Evolutionary conservation across 2,329 filamentous ascomycete species (phyloP).

Genomic region (Fusarium torulosum): DNA sequence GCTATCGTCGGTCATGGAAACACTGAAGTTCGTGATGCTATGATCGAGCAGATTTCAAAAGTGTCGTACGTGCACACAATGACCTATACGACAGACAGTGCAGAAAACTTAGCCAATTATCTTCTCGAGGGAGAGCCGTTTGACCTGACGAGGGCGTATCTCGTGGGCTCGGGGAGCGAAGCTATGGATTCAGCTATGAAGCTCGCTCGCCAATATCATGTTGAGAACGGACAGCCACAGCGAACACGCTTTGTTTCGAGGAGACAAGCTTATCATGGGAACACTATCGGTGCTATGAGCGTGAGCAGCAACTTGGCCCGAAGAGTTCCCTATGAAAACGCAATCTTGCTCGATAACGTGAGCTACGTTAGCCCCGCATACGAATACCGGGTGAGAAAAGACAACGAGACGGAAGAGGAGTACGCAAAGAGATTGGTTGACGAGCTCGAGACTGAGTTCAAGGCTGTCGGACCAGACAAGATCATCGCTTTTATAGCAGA

Average conservation of each 20-base stretch:
- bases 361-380: constrained; percentile 76
- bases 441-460: constrained; percentile 77
- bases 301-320: constrained; percentile 72
- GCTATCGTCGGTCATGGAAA: constrained; percentile 73
- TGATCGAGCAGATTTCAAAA: constrained; percentile 69
- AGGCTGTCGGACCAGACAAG: constrained; percentile 70
- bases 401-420: constrained; percentile 65
- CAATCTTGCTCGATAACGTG: constrained; percentile 56
- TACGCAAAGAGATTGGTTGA: constrained; percentile 72
- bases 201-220: constrained; percentile 62
- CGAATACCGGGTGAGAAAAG: constrained; percentile 68
- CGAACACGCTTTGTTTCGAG: constrained; percentile 58
- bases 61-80: constrained; percentile 60
- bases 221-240: constrained; percentile 55
- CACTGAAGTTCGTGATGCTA: constrained; percentile 68
- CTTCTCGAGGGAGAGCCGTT: constrained; percentile 55
- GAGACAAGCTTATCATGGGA: constrained; percentile 62
- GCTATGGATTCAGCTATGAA: constrained; percentile 64
- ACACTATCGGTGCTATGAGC: constrained; percentile 72
- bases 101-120: constrained; percentile 53
- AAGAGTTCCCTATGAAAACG: constrained; percentile 68
- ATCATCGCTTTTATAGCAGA: constrained; percentile 81
- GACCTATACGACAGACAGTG: constrained; percentile 63
- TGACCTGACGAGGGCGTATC: constrained; percentile 55
- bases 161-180: constrained; percentile 53